Evolutionary conservation across 2,329 filamentous ascomycete genomes (phyloP), one percentile per base, ranked within the genome.

Genomic region (Botrytis sinoallii): DNA sequence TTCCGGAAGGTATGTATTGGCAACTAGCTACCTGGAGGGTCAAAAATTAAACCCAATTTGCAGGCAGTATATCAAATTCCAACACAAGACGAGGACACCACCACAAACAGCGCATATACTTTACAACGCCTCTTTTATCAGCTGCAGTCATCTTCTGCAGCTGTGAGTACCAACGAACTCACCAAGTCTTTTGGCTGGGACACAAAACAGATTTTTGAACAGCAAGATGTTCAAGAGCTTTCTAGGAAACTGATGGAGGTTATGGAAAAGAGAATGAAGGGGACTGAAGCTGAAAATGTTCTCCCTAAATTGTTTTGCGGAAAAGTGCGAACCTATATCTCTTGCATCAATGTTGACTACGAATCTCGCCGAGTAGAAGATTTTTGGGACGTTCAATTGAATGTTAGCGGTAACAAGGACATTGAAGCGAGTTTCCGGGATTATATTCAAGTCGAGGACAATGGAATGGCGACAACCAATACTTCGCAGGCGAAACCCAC

Each of bases 381-480:
- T 79, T 99, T 98, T 82, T 99, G 96, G 96, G 96, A 99, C 81
- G 93, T 99, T 75, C 96, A 99, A 82, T 89, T 99, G 78, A 99
- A 98, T 78, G 97, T 99, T 69, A 92, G 93, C 76, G 95, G 94
- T 46, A 98, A 97, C 86, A 94, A 93, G 84, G 95, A 93, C 75
- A 85, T 99, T 46, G 92, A 97, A 76, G 94, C 97, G 79, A 98
- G 95, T 81, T 98, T 99, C 85, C 91, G 91, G 81, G 95, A 98
- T 83, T 99, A 99, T 81, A 92, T 99, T 78, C 92, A 97, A 80
- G 95, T 98, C 52, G 96, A 99, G 83, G 83, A 97, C 95, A 48
- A 91, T 99, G 83, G 95, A 98, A 98, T 77, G 96, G 96, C 59
- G 97, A 99, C 82, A 99, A 99, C 85, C 97, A 98, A 82, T 99